phyloP scores from a whole-genome alignment of 768 basidiomycete genomes.

The Russula compacta region DNA sequence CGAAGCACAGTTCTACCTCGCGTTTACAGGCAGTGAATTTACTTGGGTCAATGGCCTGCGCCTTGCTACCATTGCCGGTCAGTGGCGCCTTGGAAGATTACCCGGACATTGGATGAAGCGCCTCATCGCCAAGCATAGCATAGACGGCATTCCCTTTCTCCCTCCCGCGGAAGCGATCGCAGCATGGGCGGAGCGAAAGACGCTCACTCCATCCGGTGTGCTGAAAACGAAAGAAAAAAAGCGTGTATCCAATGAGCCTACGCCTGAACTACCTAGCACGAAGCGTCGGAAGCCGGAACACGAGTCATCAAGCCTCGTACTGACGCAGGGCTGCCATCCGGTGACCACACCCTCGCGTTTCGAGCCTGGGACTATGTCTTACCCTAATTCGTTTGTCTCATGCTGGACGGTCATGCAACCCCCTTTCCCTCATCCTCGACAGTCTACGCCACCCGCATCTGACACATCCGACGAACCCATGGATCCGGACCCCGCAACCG shows the following conservation, averaged over 20 bases:
- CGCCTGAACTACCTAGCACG: neutral
- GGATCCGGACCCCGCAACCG: neutral
- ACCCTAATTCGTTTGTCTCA: neutral
- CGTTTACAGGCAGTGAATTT: slow-evolving; percentile 5
- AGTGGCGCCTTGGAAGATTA: slow-evolving; percentile 1
- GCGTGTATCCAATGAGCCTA: neutral
- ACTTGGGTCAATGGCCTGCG: slow-evolving; percentile 3
- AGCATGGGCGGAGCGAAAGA: slow-evolving; percentile 1
- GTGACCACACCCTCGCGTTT: neutral
- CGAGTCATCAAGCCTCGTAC: neutral
- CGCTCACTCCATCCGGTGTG: neutral
- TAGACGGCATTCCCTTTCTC: slow-evolving; percentile 2
- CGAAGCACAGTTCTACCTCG: slow-evolving; percentile 2
- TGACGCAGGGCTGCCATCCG: neutral
- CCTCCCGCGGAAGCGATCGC: neutral
- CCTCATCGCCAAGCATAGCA: slow-evolving; percentile 1
- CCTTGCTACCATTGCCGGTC: neutral
- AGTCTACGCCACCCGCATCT: neutral
- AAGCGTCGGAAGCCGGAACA: neutral
- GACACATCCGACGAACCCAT: neutral
- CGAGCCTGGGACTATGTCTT: neutral
- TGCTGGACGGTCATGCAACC: neutral
- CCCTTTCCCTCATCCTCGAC: neutral
- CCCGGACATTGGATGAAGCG: slow-evolving; percentile 2
- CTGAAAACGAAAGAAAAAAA: neutral